A percentile compares a stretch with the other conserved stretches of the same genome.
phyloP scores from a whole-genome alignment of 495 filamentous ascomycete genomes.

The Penicillium tannophilum region DNA sequence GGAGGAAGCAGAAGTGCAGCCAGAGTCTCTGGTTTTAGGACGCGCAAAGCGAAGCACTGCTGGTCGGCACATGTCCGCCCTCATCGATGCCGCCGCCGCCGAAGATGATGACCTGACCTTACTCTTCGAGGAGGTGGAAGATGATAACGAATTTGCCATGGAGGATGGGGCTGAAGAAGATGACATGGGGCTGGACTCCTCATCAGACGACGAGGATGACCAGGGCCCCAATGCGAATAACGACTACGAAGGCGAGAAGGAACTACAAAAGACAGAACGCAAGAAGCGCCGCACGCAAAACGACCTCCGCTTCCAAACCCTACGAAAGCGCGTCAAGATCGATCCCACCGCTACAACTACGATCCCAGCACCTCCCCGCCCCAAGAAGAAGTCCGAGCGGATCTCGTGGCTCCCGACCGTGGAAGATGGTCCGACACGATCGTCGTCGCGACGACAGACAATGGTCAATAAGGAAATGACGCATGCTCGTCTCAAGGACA shows the following conservation, averaged over 20 bases:
- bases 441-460: slow-evolving; percentile 81
- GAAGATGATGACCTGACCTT: slow-evolving; percentile 71
- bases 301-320: slow-evolving; percentile 50
- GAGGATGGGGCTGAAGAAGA: slow-evolving; percentile 69
- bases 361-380: slow-evolving; percentile 56
- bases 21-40: slow-evolving; percentile 77
- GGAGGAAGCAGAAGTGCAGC: slow-evolving; percentile 34
- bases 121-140: slow-evolving; percentile 82
- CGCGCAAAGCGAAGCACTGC: slow-evolving; percentile 83
- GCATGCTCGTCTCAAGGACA: slow-evolving; percentile 79
- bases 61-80: slow-evolving; percentile 77
- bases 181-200: slow-evolving; percentile 81
- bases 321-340: slow-evolving; percentile 65
- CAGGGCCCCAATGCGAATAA: slow-evolving; percentile 65
- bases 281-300: slow-evolving; percentile 77
- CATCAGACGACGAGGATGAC: slow-evolving; percentile 73
- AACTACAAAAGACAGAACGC: slow-evolving; percentile 66
- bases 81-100: slow-evolving; percentile 73
- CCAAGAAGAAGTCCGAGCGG: slow-evolving; percentile 92
- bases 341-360: slow-evolving; percentile 57
- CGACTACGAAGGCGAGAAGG: slow-evolving; percentile 63
- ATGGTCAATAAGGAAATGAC: slow-evolving; percentile 82
- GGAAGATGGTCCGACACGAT: slow-evolving; percentile 77
- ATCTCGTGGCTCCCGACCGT: slow-evolving; percentile 81
- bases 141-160: slow-evolving; percentile 78